Percentiles rank a stretch among this genome's conserved stretches.
Conservation (phyloP, 306 rosid genomes). For the Sesbania bispinosa region DNA sequence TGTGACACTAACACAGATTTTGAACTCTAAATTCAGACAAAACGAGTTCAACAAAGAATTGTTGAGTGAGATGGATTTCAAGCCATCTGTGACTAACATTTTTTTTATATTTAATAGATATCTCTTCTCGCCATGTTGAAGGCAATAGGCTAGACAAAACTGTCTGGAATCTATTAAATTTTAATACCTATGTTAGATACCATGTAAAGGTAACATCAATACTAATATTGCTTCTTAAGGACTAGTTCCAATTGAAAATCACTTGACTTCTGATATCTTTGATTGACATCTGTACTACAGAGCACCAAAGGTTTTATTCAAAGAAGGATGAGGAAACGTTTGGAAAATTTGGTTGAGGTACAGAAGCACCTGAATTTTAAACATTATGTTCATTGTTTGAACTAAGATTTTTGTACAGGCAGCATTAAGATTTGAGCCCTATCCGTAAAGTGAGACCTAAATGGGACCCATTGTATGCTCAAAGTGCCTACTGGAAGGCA, state of each 20-base stretch:
- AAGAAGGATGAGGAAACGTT: constrained; percentile 76
- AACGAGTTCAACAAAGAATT: background rate
- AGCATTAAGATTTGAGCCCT: background rate
- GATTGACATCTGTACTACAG: constrained; percentile 34
- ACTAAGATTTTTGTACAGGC: background rate
- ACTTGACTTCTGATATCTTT: background rate
- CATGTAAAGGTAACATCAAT: constrained; percentile 67
- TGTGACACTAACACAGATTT: background rate
- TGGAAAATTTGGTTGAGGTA: constrained; percentile 71
- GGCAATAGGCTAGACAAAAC: constrained; percentile 74
- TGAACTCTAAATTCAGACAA: background rate
- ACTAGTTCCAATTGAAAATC: background rate
- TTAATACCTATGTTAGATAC: constrained; percentile 62
- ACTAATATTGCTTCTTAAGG: background rate
- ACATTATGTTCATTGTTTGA: background rate
- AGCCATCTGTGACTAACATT: constrained; percentile 2
- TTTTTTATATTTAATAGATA: constrained; percentile 43
- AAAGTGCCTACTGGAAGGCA: background rate
- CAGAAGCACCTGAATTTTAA: background rate
- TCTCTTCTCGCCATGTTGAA: constrained; percentile 55
- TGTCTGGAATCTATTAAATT: constrained; percentile 79
- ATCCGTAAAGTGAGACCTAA: constrained; percentile 1
- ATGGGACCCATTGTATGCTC: background rate
- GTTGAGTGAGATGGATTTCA: background rate
- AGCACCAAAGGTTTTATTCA: constrained; percentile 79